Base-by-base conservation (phyloP, 192 early-diverging fungal species). In the Coemansia guatemalensis region DNA sequence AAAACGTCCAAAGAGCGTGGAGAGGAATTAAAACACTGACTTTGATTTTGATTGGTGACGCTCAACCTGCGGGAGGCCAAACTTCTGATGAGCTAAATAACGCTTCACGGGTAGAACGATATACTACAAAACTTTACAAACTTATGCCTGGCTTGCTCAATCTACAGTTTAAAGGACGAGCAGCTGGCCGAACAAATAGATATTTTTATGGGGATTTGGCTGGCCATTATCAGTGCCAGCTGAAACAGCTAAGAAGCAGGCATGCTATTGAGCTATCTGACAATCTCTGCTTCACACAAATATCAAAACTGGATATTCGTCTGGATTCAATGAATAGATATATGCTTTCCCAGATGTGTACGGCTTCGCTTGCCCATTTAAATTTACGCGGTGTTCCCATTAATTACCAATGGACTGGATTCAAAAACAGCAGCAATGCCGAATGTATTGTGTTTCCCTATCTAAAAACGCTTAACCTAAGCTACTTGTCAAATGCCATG, bases 241-340 rank as follows among this genome's bases (percentile, higher is more conserved):
- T 64, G n/a, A 54, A 29, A 27, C 6, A 11, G 7, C 21, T 64
- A 6, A 21, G 26, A 7, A 48, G 62, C 39, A 33, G 62, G 1
- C 53, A 35, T 1, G 25, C 62, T 23, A 64, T 64, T 12, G 1
- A 8, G 7, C 21, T 64, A 20, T 7, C 48, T 0, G 32, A 64
- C 4, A 24, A 29, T 5, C 7, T 47, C 2, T 22, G 23, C 21
- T 55, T 64, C 27, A 21, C 21, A 4, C 22, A 55, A 26, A 17
- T 64, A 18, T 22, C 53, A 5, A 29, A 9, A 12, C 30, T 64
- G 24, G 62, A 64, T 20, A 55, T 64, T 25, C 62, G 27, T 1
- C 1, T 54, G 1, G 9, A 29, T 14, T 14, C 25, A 18, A 20
- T 9, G 4, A 11, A 39, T 6, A 12, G 54, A 6, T 22, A 32